These are phyloP conservation scores for Geum urbanum DNA, from an alignment of 306 rosid genomes.

Conservation along the genomic window DNA sequence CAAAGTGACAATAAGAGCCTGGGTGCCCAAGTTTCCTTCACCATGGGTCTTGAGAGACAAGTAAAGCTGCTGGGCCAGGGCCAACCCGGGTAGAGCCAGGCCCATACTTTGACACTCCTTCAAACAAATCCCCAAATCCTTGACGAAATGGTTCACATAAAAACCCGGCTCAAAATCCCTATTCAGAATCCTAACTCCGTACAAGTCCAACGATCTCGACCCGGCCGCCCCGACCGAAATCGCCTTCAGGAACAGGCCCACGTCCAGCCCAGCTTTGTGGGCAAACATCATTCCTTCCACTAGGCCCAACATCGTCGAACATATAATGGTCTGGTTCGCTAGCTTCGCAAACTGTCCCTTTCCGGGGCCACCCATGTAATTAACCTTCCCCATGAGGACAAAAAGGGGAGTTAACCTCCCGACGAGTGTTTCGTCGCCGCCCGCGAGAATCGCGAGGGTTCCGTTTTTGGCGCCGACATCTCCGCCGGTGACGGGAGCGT, in stretches of 20 bases:
- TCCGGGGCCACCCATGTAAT: constrained; percentile 78
- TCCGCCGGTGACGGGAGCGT: constrained; percentile 92
- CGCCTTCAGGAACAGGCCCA: constrained; percentile 54
- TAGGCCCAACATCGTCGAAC: constrained; percentile 77
- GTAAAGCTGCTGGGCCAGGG: constrained; percentile 86
- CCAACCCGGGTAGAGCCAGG: constrained; percentile 76
- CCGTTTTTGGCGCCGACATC: constrained; percentile 78
- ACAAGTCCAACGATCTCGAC: constrained; percentile 56
- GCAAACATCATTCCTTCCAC: constrained; percentile 89
- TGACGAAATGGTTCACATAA: constrained; percentile 75
- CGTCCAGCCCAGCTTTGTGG: constrained; percentile 74
- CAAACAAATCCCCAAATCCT: constrained; percentile 86
- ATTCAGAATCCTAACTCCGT: constrained; percentile 56
- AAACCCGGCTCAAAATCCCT: constrained; percentile 84
- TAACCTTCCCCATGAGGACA: constrained; percentile 60
- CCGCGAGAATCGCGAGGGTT: constrained; percentile 68
- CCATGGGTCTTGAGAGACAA: constrained; percentile 79
- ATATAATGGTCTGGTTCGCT: constrained; percentile 71
- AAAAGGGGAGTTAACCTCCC: constrained; percentile 40
- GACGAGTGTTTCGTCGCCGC: constrained; percentile 52
- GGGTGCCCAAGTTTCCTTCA: constrained; percentile 72
- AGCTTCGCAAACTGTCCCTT: constrained; percentile 90
- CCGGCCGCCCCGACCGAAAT: constrained; percentile 78
- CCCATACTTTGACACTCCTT: constrained; percentile 83
- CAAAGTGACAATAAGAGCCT: constrained; percentile 61